phyloP scores from a whole-genome alignment of 2,329 filamentous ascomycete species.

The Colletotrichum musae region DNA sequence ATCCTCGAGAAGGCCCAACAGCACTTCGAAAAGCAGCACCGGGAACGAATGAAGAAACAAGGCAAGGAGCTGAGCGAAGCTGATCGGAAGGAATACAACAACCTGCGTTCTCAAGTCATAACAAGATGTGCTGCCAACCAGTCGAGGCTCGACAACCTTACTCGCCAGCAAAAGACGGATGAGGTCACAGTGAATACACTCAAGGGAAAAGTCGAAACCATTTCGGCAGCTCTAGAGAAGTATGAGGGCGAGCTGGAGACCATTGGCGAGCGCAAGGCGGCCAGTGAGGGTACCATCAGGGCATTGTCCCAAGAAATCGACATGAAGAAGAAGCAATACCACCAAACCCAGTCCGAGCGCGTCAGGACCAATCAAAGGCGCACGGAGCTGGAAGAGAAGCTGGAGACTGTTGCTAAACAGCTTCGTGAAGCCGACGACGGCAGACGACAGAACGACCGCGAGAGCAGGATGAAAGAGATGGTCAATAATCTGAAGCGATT shows the following conservation, averaged over 20 bases:
- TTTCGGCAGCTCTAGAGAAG: slow-evolving; percentile 80
- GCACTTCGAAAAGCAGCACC: slow-evolving; percentile 90
- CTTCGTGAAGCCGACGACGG: slow-evolving; percentile 89
- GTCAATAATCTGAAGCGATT: slow-evolving; percentile 90
- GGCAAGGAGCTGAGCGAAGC: slow-evolving; percentile 88
- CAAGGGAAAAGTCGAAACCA: slow-evolving; percentile 87
- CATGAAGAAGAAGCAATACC: slow-evolving; percentile 90
- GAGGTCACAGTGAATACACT: slow-evolving; percentile 91
- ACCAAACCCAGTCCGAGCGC: slow-evolving; percentile 86
- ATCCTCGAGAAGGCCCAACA: slow-evolving; percentile 91
- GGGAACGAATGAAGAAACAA: slow-evolving; percentile 86
- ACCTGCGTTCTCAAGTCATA: slow-evolving; percentile 86
- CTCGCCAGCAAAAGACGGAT: slow-evolving; percentile 90
- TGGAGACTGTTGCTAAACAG: slow-evolving; percentile 84
- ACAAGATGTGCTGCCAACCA: slow-evolving; percentile 86
- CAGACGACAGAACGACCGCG: slow-evolving; percentile 86
- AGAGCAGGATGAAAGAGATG: slow-evolving; percentile 84
- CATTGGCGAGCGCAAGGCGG: slow-evolving; percentile 77
- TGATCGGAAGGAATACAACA: slow-evolving; percentile 92
- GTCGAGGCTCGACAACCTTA: slow-evolving; percentile 86
- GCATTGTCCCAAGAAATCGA: slow-evolving; percentile 84
- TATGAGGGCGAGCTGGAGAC: slow-evolving; percentile 79
- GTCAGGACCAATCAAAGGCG: slow-evolving; percentile 84
- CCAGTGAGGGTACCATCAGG: slow-evolving; percentile 74
- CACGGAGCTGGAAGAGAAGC: slow-evolving; percentile 92